These are phyloP conservation scores for Rhodotorula sphaerocarpa DNA, from an alignment of 768 basidiomycete genomes.

Conservation along the genomic window DNA sequence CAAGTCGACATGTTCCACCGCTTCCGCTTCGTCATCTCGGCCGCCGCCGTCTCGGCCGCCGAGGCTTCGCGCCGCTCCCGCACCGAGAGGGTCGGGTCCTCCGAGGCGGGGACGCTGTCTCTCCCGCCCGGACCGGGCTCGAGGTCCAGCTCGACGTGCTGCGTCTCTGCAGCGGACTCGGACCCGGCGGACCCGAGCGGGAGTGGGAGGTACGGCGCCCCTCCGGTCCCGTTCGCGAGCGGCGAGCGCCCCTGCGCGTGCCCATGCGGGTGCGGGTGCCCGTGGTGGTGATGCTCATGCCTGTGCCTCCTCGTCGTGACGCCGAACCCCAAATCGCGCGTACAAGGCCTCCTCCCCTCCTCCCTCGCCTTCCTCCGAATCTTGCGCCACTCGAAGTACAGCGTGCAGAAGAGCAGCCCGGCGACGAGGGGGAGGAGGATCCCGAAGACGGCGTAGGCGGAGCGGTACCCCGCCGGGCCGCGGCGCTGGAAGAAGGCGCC, in stretches of 20 bases:
- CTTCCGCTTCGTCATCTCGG: constrained; percentile 23
- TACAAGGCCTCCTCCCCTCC: constrained; percentile 17
- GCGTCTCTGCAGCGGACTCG: not conserved
- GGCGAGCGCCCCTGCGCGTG: too few species aligned
- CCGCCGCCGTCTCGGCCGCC: constrained; percentile 9
- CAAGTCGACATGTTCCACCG: constrained; percentile 17
- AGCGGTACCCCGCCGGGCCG: constrained; percentile 36
- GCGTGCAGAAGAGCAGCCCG: constrained; percentile 22
- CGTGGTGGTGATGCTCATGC: not conserved
- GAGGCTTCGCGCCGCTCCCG: not conserved
- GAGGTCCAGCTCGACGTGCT: not conserved
- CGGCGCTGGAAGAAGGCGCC: constrained; percentile 29
- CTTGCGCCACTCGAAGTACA: constrained; percentile 26
- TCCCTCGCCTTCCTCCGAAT: constrained; percentile 9
- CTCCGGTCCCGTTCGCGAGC: too few species aligned
- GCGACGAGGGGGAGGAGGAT: constrained; percentile 36
- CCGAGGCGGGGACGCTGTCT: not conserved
- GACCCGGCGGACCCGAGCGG: too few species aligned
- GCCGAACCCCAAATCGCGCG: constrained; percentile 20
- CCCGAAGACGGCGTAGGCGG: constrained; percentile 37
- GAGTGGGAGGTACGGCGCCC: too few species aligned
- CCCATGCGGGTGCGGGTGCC: not conserved
- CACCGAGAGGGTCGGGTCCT: not conserved
- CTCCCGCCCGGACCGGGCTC: not conserved
- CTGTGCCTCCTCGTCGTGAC: constrained; percentile 19